Percentiles rank a stretch among this genome's conserved stretches.
Evolutionary conservation across 331 rosid species (phyloP).

Genomic region (Acacia pycnantha): DNA sequence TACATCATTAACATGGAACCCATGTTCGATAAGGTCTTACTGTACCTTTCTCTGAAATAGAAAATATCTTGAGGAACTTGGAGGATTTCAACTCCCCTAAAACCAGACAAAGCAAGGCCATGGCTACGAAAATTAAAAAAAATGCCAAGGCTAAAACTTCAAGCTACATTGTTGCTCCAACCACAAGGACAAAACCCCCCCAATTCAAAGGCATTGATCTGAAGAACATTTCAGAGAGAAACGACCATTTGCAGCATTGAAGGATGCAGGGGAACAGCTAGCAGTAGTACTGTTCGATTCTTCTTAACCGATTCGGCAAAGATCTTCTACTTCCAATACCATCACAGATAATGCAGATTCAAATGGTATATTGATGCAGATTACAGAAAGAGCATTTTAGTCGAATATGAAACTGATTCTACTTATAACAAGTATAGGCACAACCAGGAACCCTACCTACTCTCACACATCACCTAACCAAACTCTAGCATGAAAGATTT

Average conservation of each 20-base stretch:
- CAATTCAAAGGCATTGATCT: not conserved
- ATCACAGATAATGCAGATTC: not conserved
- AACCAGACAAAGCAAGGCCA: not conserved
- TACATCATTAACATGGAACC: not conserved
- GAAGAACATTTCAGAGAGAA: not conserved
- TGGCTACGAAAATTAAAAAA: not conserved
- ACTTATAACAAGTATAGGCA: conserved; percentile 24
- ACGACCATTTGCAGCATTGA: not conserved
- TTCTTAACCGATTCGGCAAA: not conserved
- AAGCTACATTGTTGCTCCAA: not conserved
- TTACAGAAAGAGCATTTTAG: not conserved
- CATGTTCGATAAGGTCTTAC: not conserved
- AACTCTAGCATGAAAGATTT: conserved; percentile 28
- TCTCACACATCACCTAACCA: conserved; percentile 23
- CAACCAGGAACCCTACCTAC: not conserved
- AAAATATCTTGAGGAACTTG: not conserved
- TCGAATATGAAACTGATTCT: conserved; percentile 15
- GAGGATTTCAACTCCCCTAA: not conserved
- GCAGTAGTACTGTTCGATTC: not conserved
- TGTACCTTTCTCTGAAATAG: not conserved
- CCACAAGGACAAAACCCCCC: not conserved
- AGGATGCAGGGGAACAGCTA: not conserved
- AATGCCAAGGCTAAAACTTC: not conserved
- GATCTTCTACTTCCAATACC: not conserved
- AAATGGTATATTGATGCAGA: conserved; percentile 16